A percentile compares a stretch with the other conserved stretches of the same genome.
phyloP scores from a whole-genome alignment of 1,284 basidiomycete genomes.

The Psilocybe mexicana region DNA sequence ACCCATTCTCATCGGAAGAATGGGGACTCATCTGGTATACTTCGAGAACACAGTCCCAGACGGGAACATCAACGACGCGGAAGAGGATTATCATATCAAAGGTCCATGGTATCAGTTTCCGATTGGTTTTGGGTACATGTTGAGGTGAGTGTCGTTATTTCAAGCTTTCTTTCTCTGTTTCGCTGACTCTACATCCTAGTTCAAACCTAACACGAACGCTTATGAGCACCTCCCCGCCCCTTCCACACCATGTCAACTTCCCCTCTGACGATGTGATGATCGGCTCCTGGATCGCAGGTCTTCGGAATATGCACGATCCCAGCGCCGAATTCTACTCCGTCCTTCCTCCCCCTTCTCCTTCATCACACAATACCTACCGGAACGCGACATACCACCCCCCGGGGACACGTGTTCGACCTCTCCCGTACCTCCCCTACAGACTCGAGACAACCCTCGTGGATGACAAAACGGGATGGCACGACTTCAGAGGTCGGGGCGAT shows the following conservation, averaged over 20 bases:
- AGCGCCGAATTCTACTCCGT: neutral
- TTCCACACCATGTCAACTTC: slow-evolving; percentile 1
- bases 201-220: neutral
- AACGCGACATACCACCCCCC: neutral
- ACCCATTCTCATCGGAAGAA: slow-evolving; percentile 7
- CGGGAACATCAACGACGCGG: slow-evolving; percentile 5
- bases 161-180: neutral
- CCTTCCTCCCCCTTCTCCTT: neutral
- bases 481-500: neutral
- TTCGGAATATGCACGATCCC: neutral
- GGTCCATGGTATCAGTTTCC: slow-evolving; percentile 8
- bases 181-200: neutral
- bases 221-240: neutral
- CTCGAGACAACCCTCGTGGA: neutral
- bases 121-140: slow-evolving; percentile 9
- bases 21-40: slow-evolving; percentile 3
- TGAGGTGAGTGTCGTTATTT: neutral
- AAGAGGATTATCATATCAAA: slow-evolving; percentile 3
- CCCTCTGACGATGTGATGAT: slow-evolving; percentile 3
- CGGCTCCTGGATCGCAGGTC: slow-evolving; percentile 1
- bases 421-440: neutral
- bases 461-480: slow-evolving; percentile 1
- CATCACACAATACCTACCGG: neutral
- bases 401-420: neutral
- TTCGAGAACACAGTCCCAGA: slow-evolving; percentile 6